Base-by-base conservation (phyloP, 2,329 filamentous ascomycete genomes). In the Mariannaea sp. region DNA sequence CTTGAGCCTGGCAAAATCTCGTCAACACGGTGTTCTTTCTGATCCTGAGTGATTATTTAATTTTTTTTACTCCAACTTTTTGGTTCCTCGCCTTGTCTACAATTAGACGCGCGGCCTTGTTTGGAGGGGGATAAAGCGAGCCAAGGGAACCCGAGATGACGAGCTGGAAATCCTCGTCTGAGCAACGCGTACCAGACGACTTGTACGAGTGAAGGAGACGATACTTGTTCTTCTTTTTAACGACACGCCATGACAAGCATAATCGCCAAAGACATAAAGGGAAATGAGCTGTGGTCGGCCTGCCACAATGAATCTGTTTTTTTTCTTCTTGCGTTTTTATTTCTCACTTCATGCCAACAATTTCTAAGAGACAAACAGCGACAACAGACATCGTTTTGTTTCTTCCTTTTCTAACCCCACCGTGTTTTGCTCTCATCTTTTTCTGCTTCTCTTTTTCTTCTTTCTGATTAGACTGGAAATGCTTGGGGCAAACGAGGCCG, bases 241-340 rank as follows among this genome's bases (percentile, higher is more conserved):
- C 38, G 51, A 44, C 38, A 59, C 55, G 59, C 60, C 51, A 57
- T 60, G 50, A 65, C 22, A 63, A 49, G 22, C 8, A 49, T 36
- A 46, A 49, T 26, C 47, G 7, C 27, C 22, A 41, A 36, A 40
- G 19, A 40, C 26, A 24, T 16, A 39, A 32, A 46, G 41, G 24
- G 19, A 49, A 58, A 61, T 32, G 60, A 65, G 60, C 60, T 64
- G 60, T 58, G 52, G 55, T 54, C 56, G 61, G 60, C 60, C 29
- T 24, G 22, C 22, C 60, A 39, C 26, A 49, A 57, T 29, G 29
- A 33, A 49, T 29, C 42, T 40, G 24, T 33, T 13, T 16, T 36
- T 33, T 14, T 33, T 16, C 36, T 46, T 45, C 45, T 24, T 24
- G 22, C 22, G n/a, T n/a, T n/a, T n/a, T n/a, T n/a, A n/a, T n/a